Conservation (phyloP, 352 stramenopile species). For the Plasmopara halstedii region DNA sequence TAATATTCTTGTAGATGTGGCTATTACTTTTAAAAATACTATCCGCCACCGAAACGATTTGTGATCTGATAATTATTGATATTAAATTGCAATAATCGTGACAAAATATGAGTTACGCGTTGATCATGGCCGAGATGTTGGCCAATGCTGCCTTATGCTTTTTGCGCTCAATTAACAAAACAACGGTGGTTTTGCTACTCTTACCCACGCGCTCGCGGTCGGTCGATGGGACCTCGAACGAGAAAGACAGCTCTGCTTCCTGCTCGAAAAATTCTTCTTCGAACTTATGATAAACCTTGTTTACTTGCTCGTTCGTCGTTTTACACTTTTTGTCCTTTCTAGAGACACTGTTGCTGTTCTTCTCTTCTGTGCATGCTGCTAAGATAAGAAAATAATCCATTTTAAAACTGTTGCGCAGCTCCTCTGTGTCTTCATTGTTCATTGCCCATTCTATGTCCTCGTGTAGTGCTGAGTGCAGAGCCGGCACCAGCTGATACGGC, state of each 20-base stretch:
- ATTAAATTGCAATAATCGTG: no score
- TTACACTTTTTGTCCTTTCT: conserved; percentile 75
- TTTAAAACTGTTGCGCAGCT: conserved; percentile 56
- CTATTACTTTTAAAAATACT: no score
- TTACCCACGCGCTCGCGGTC: conserved; percentile 56
- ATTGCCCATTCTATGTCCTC: conserved; percentile 83
- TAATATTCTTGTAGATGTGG: no score
- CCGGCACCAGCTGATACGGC: conserved; percentile 77
- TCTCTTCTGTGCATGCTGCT: conserved; percentile 53
- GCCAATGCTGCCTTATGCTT: conserved; percentile 77
- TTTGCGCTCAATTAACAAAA: conserved; percentile 68
- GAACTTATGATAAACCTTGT: conserved; percentile 81
- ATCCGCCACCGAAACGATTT: no score
- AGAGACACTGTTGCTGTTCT: conserved; percentile 20
- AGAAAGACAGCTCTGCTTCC: conserved; percentile 57
- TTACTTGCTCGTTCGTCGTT: conserved; percentile 51
- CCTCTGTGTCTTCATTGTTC: conserved; percentile 56
- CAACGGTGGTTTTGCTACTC: conserved; percentile 56
- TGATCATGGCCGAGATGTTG: conserved; percentile 77
- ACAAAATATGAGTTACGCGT: conserved; percentile 74
- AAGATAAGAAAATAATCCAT: conserved; percentile 84
- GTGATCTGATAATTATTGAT: no score
- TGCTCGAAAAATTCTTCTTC: conserved; percentile 83
- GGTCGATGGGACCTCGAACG: conserved; percentile 61
- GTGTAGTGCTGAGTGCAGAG: conserved; percentile 71